These are phyloP conservation scores for Arabidopsis arenosa DNA, from an alignment of 345 rosid genomes.

Conservation along the genomic window DNA sequence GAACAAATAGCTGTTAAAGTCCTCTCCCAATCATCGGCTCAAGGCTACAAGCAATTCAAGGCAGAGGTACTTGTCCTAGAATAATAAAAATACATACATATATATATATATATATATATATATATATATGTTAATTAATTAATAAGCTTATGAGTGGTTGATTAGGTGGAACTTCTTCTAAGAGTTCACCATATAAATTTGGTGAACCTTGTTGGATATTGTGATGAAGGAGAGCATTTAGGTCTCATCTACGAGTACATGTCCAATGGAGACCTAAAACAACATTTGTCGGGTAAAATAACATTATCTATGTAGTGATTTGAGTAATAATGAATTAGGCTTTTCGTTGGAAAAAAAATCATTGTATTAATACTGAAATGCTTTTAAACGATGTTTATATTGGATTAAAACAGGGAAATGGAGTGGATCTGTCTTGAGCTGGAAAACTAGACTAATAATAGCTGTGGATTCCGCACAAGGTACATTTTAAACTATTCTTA, in stretches of 20 bases:
- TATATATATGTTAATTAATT: too few relatives aligned
- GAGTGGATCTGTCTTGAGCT: constrained; percentile 26
- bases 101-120: too few relatives aligned
- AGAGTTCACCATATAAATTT: constrained; percentile 49
- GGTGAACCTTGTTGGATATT: constrained; percentile 45
- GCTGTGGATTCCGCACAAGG: constrained; percentile 54
- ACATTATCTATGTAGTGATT: too few relatives aligned
- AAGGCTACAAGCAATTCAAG: constrained; percentile 48
- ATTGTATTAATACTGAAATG: too few relatives aligned
- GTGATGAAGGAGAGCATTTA: constrained; percentile 36
- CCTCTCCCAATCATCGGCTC: constrained; percentile 42
- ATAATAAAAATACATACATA: too few relatives aligned
- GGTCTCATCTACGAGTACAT: constrained; percentile 41
- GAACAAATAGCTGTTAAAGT: constrained; percentile 48
- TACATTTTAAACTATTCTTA: too few relatives aligned
- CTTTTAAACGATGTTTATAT: too few relatives aligned
- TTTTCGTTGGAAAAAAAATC: too few relatives aligned
- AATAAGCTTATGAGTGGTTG: too few relatives aligned
- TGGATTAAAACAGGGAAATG: constrained; percentile 4
- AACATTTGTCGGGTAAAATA: constrained; percentile 21
- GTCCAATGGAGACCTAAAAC: too few relatives aligned
- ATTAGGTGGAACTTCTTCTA: constrained; percentile 43
- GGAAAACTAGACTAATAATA: constrained; percentile 45
- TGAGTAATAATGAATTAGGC: too few relatives aligned
- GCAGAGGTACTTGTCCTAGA: constrained; percentile 46